Evolutionary conservation across 2,329 filamentous ascomycete species (phyloP), one percentile per base, ranked within the genome.

Genomic region (Endothia cerciana): DNA sequence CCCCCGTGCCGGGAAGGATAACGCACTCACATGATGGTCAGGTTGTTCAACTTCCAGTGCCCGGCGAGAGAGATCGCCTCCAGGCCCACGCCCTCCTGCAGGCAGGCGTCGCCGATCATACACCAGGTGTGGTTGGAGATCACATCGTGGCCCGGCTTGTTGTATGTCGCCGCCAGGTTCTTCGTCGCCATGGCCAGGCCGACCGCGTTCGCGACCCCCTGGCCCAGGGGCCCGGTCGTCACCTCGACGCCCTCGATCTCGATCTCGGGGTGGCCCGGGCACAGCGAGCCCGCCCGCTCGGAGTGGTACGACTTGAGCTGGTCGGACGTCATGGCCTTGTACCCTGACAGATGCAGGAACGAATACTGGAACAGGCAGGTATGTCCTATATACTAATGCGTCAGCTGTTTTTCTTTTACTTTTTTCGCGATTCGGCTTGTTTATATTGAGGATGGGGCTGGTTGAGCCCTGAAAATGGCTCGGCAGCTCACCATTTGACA

Each of bases 141-240:
- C 0, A 86, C 72, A 1, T 81, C 77, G 62, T 79, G 82, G 0
- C 77, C 80, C 0, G 81, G 81, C 30, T 74, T 76, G 73, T 86
- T 87, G 74, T 80, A 87, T 0, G 75, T 81, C 3, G 83, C 80
- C 3, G 76, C 79, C 0, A 86, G 75, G 65, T 85, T 80, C 74
- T 85, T 86, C 2, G 80, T 79, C 0, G 85, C 84, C 70, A 86
- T 83, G 1, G 85, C 84, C 25, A 87, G 71, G 5, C 85, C 85
- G 3, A 86, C 83, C 0, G 85, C 82, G 68, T 87, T 87, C 10
- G 84, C 82, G 8, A 87, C 74, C 11, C 85, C 85, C 69, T 87
- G 85, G 1, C 85, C 85, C 0, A 87, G 76, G 0, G 85, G 85
- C 0, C 84, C 85, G 0, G 85, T 87, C 0, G 85, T 87, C 1